Evolutionary conservation across 306 rosid genomes (phyloP).

Genomic region (Castanea crenata): DNA sequence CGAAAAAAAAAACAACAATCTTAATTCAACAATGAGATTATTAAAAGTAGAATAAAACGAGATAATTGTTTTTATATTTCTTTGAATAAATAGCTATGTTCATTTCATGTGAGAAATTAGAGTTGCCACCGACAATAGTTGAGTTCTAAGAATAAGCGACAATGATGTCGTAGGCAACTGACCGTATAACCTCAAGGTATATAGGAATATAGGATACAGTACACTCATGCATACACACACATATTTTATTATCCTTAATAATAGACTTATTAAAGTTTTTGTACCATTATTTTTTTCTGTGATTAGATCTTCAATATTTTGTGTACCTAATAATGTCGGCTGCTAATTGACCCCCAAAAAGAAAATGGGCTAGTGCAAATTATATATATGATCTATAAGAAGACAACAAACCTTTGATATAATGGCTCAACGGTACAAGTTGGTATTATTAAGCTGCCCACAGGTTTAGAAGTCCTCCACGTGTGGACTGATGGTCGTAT

Average conservation of each 20-base stretch:
- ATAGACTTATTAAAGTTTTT: not conserved
- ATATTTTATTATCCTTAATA: not conserved
- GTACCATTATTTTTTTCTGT: not conserved
- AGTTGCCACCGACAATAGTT: not conserved
- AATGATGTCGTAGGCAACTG: no score
- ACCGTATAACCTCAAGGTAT: not conserved
- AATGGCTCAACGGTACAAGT: constrained; percentile 1
- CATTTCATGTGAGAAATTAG: not conserved
- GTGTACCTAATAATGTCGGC: not conserved
- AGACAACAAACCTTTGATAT: not conserved
- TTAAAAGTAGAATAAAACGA: no score
- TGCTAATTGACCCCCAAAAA: not conserved
- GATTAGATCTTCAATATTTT: not conserved
- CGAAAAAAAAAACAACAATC: no score
- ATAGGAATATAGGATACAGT: not conserved
- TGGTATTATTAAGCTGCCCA: not conserved
- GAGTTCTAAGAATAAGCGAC: not conserved
- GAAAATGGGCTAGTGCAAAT: no score
- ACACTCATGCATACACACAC: not conserved
- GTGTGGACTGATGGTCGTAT: not conserved
- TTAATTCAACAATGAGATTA: no score
- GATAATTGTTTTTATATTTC: no score
- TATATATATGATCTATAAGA: not conserved
- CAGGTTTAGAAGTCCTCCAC: constrained; percentile 1
- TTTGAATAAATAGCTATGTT: no score